Conservation (phyloP, 257 asterid species). For the Solanum peruvianum region DNA sequence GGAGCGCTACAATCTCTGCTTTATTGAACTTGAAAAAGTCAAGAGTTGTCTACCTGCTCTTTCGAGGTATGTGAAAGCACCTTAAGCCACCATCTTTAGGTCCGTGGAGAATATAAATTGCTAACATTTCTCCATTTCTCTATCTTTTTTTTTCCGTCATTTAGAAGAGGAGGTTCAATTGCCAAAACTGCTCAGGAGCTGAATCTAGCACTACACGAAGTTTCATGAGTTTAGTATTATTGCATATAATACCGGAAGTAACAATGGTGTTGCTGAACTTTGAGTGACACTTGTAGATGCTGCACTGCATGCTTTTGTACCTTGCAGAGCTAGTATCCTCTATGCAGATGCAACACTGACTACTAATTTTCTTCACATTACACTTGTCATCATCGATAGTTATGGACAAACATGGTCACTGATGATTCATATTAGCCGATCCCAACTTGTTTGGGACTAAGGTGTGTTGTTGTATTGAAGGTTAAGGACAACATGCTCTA, state of each 20-base stretch:
- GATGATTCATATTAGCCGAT: background rate
- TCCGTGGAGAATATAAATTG: background rate
- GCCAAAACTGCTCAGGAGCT: slow-evolving; percentile 88
- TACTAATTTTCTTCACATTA: background rate
- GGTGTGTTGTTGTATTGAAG: background rate
- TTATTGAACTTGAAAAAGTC: slow-evolving; percentile 85
- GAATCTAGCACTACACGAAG: slow-evolving; percentile 72
- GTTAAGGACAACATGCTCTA: background rate
- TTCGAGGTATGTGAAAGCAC: slow-evolving; percentile 38
- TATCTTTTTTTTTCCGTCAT: slow-evolving; percentile 2
- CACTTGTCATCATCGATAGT: background rate
- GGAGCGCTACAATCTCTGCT: slow-evolving; percentile 88
- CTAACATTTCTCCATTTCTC: background rate
- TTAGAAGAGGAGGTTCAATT: slow-evolving; percentile 86
- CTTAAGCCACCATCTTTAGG: background rate
- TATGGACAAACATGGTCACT: background rate
- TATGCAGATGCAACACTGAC: background rate
- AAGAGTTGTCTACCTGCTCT: slow-evolving; percentile 57
- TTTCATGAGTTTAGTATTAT: slow-evolving; percentile 40
- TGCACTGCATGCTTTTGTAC: background rate
- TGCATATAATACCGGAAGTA: background rate
- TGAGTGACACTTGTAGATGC: background rate
- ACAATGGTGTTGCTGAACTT: background rate
- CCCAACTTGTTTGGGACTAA: background rate
- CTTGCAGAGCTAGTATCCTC: background rate